Evolutionary conservation across 768 basidiomycete species (phyloP).

Genomic region (Suillus cothurnatus): DNA sequence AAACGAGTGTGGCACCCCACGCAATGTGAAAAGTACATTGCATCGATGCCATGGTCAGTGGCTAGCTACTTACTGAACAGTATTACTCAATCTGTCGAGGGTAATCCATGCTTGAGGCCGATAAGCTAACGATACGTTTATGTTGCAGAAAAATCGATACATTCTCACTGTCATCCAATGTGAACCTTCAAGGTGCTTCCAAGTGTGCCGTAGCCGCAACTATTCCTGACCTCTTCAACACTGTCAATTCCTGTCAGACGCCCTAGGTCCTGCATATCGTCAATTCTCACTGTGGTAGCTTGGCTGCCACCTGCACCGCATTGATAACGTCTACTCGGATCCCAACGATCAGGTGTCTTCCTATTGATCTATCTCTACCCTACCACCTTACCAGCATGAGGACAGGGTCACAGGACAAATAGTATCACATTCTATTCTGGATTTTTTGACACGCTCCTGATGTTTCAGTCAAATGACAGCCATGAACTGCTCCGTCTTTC

Average conservation of each 20-base stretch:
- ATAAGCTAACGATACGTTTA: conserved; percentile 15
- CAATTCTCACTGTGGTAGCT: neutral
- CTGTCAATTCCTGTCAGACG: neutral
- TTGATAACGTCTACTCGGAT: neutral
- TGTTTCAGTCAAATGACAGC: neutral
- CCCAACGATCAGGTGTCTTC: neutral
- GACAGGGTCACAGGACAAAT: neutral
- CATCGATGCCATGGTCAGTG: neutral
- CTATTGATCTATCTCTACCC: neutral
- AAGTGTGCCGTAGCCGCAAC: neutral
- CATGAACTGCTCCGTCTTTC: neutral
- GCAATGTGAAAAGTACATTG: neutral
- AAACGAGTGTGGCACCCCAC: neutral
- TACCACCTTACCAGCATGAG: neutral
- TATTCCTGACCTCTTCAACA: neutral
- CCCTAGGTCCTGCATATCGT: neutral
- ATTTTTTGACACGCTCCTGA: neutral
- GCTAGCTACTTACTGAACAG: neutral
- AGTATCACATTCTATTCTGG: neutral
- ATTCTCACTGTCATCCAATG: conserved; percentile 6
- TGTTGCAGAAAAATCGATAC: neutral
- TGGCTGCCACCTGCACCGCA: neutral
- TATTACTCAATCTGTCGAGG: conserved; percentile 23
- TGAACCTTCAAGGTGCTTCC: conserved; percentile 5
- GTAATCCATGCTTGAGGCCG: conserved; percentile 2